Evolutionary conservation across 2,329 filamentous ascomycete genomes (phyloP).

Genomic region (Paecilomyces fulvus): DNA sequence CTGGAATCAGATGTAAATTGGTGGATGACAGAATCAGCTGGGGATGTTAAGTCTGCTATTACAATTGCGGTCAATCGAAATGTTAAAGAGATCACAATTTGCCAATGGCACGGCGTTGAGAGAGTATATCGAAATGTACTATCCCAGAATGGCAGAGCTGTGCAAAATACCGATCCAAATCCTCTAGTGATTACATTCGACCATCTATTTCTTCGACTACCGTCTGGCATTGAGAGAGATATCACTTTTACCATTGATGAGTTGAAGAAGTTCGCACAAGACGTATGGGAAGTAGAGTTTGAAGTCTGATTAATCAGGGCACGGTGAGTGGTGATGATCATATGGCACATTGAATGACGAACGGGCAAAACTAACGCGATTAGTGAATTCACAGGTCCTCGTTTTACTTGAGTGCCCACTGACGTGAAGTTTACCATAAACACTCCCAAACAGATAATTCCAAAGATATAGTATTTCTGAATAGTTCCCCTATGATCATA

Average conservation of each 20-base stretch:
- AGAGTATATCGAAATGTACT: conserved; percentile 4
- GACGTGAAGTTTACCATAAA: background rate
- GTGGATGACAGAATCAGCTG: conserved; percentile 3
- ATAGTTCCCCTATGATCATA: no score
- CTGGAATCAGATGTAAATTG: conserved; percentile 3
- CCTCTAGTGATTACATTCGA: conserved; percentile 3
- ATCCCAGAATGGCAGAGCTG: conserved; percentile 1
- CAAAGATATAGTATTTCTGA: background rate
- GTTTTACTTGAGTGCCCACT: no score
- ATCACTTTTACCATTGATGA: conserved; percentile 1
- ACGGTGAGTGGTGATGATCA: no score
- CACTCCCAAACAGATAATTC: background rate
- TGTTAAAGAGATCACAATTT: background rate
- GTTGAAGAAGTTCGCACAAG: background rate
- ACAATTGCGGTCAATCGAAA: conserved; percentile 2
- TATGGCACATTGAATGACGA: no score
- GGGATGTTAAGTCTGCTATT: conserved; percentile 5
- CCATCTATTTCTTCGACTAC: conserved; percentile 2
- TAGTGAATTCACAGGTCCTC: no score
- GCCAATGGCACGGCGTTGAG: background rate
- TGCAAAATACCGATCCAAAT: background rate
- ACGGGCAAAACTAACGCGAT: no score
- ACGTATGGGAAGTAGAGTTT: conserved; percentile 2
- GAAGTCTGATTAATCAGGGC: background rate
- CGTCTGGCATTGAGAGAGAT: conserved; percentile 1